phyloP scores from a whole-genome alignment of 148 eudicot genomes.

The Drosera capensis region DNA sequence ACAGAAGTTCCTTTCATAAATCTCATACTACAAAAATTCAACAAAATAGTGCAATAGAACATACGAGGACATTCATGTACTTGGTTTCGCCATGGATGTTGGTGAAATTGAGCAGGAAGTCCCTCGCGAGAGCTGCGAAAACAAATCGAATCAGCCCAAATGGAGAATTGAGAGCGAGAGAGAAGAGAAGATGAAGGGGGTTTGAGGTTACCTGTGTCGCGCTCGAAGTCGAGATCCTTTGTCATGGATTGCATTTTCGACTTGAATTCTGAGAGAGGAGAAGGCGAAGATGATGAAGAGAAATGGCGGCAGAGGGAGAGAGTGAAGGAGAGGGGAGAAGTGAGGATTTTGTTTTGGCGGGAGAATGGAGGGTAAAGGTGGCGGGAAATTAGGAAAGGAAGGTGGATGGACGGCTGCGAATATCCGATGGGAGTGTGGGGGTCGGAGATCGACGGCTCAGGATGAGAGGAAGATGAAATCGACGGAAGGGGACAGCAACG shows the following conservation, averaged over 20 bases:
- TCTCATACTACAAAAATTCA: constrained; percentile 3
- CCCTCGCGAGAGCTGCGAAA: constrained; percentile 48
- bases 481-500: no score
- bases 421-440: no score
- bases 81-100: constrained; percentile 74
- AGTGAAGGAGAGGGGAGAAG: background rate
- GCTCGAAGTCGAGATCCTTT: constrained; percentile 41
- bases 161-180: background rate
- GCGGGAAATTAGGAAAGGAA: constrained; percentile 11
- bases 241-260: constrained; percentile 23
- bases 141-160: background rate
- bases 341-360: constrained; percentile 25
- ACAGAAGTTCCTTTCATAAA: constrained; percentile 3
- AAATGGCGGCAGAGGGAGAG: constrained; percentile 37
- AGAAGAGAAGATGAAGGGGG: background rate
- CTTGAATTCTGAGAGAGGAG: constrained; percentile 11
- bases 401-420: background rate
- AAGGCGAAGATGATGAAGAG: constrained; percentile 3
- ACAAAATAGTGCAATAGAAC: background rate
- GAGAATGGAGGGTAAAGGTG: constrained; percentile 6
- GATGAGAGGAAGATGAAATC: no score
- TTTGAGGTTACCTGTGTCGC: constrained; percentile 37
- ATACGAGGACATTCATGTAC: constrained; percentile 61
- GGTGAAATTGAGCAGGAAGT: constrained; percentile 54
- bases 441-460: no score